These are phyloP conservation scores for Sparassis latifolia DNA, from an alignment of 1,284 basidiomycete genomes.

Conservation along the genomic window DNA sequence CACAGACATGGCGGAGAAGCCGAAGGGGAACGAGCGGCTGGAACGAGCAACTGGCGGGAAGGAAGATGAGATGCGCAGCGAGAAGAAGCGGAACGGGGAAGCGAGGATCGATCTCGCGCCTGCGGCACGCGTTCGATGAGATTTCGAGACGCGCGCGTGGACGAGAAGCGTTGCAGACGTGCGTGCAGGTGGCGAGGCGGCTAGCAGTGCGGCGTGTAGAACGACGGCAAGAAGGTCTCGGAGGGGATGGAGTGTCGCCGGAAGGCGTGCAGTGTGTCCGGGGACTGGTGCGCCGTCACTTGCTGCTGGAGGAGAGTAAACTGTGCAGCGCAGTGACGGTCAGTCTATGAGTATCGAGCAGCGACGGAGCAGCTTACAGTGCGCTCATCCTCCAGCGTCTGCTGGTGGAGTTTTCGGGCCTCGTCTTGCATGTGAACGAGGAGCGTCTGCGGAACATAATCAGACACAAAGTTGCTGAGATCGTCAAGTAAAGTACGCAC, in stretches of 20 bases:
- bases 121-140: too few species aligned
- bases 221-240: not conserved
- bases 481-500: constrained; percentile 19
- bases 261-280: constrained; percentile 8
- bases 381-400: constrained; percentile 46
- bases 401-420: constrained; percentile 39
- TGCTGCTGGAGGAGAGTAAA: constrained; percentile 21
- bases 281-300: constrained; percentile 9
- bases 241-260: constrained; percentile 14
- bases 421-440: constrained; percentile 61
- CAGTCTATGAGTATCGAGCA: not conserved
- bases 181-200: too few species aligned
- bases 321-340: constrained; percentile 9
- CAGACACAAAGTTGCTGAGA: not conserved
- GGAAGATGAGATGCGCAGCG: too few species aligned
- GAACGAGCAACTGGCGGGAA: too few species aligned
- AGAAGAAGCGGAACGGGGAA: too few species aligned
- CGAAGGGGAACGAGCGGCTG: too few species aligned
- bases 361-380: constrained; percentile 30
- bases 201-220: not conserved
- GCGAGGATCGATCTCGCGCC: too few species aligned
- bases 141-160: too few species aligned
- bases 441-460: constrained; percentile 28
- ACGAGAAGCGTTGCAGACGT: too few species aligned
- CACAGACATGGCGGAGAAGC: too few species aligned